A percentile compares a stretch with the other conserved stretches of the same genome.
These are phyloP conservation scores for Termitomyces sp. DNA, from an alignment of 768 basidiomycete species.

Conservation along the genomic window DNA sequence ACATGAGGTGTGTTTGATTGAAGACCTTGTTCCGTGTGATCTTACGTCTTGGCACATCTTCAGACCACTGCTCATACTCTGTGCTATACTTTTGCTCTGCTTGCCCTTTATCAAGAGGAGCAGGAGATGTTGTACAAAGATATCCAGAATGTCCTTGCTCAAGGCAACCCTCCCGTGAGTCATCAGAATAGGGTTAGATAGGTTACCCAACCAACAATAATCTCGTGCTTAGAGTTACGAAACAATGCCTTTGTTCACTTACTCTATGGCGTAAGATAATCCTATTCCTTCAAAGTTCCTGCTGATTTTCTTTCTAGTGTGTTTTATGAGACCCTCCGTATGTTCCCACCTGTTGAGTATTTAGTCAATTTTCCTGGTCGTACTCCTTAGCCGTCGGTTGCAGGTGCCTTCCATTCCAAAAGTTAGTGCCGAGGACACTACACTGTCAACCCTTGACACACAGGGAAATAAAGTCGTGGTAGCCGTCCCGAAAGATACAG, in stretches of 20 bases:
- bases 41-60: background rate
- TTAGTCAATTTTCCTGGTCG: background rate
- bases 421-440: slow-evolving; percentile 38
- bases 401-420: slow-evolving; percentile 41
- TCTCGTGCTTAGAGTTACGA: slow-evolving; percentile 27
- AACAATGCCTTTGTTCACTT: slow-evolving; percentile 31
- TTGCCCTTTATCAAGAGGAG: slow-evolving; percentile 36
- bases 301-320: slow-evolving; percentile 24
- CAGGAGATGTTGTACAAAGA: slow-evolving; percentile 38
- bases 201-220: background rate
- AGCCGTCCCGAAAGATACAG: slow-evolving; percentile 36
- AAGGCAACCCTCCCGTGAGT: slow-evolving; percentile 25
- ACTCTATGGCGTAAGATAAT: slow-evolving; percentile 29
- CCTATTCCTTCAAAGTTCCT: background rate
- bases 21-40: background rate
- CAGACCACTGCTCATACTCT: slow-evolving; percentile 36
- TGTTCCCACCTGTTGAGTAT: slow-evolving; percentile 38
- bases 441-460: slow-evolving; percentile 25
- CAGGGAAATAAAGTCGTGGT: slow-evolving; percentile 33
- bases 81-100: slow-evolving; percentile 30
- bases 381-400: background rate
- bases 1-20: slow-evolving; percentile 38
- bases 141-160: slow-evolving; percentile 23
- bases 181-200: background rate
- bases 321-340: slow-evolving; percentile 42